A percentile compares a stretch with the other conserved stretches of the same genome.
phyloP scores from a whole-genome alignment of 192 early-diverging fungal species.

The Chytriomyces sp. region DNA sequence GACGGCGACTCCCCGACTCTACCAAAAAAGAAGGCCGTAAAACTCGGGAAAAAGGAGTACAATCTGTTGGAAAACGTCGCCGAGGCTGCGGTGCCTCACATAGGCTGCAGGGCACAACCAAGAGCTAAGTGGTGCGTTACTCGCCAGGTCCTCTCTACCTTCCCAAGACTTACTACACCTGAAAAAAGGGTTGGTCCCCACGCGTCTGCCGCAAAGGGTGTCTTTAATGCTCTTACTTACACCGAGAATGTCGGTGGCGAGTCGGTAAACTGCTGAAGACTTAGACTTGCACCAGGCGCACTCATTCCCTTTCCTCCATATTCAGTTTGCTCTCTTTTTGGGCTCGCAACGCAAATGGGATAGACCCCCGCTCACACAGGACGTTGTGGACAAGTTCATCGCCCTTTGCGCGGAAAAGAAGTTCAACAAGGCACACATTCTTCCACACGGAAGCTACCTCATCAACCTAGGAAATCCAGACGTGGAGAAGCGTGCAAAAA shows the following conservation, averaged over 20 bases:
- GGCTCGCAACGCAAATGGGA: conserved; percentile 46
- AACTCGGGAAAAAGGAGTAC: too few relatives aligned
- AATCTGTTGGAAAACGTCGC: too few relatives aligned
- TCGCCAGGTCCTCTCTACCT: neutral
- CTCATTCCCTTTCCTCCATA: neutral
- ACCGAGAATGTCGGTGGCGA: neutral
- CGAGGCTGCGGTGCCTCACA: too few relatives aligned
- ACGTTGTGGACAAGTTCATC: conserved; percentile 36
- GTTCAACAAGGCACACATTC: conserved; percentile 30
- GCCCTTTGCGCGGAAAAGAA: conserved; percentile 18
- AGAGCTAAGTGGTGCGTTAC: too few relatives aligned
- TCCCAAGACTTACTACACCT: neutral
- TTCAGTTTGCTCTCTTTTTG: conserved; percentile 25
- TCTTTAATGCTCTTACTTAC: conserved; percentile 14
- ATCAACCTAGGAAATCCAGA: conserved; percentile 59
- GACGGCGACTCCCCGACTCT: too few relatives aligned
- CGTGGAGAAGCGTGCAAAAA: conserved; percentile 43
- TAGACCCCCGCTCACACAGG: conserved; percentile 24
- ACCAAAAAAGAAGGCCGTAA: too few relatives aligned
- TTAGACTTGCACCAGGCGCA: neutral
- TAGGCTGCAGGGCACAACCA: too few relatives aligned
- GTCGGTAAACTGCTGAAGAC: neutral
- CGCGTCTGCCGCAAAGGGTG: conserved; percentile 21
- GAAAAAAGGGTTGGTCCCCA: conserved; percentile 10
- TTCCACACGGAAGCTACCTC: conserved; percentile 60